A percentile compares a stretch with the other conserved stretches of the same genome.
These are phyloP conservation scores for Lentinula sp. DNA, from an alignment of 768 basidiomycete species.

Conservation along the genomic window DNA sequence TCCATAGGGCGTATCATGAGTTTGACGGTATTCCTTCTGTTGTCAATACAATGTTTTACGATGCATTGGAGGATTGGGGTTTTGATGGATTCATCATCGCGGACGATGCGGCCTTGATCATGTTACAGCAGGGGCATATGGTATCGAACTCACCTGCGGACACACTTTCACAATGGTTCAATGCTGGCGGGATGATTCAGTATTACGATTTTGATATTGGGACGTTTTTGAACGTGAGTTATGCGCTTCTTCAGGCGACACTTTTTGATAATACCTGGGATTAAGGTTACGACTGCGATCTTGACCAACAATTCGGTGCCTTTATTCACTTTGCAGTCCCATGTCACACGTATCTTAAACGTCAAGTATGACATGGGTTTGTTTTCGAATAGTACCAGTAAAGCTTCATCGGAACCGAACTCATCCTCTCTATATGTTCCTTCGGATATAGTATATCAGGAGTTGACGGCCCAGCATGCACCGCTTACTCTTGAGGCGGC, in stretches of 20 bases:
- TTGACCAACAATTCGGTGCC: conserved; percentile 14
- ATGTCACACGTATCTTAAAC: conserved; percentile 13
- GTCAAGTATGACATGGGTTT: conserved; percentile 19
- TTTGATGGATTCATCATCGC: conserved; percentile 13
- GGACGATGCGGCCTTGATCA: conserved; percentile 13
- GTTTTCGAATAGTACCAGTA: neutral
- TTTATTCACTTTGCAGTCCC: conserved; percentile 13
- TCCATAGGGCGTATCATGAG: conserved; percentile 17
- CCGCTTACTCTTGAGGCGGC: conserved; percentile 20
- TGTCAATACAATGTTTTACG: conserved; percentile 18
- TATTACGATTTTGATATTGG: conserved; percentile 17
- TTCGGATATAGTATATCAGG: conserved; percentile 10
- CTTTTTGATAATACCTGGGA: neutral
- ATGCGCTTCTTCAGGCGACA: neutral
- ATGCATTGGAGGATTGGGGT: conserved; percentile 18
- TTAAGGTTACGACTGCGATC: conserved; percentile 12
- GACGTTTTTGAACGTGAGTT: conserved; percentile 15
- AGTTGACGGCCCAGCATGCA: conserved; percentile 11
- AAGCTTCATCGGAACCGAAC: neutral
- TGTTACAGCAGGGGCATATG: conserved; percentile 11
- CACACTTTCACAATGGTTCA: conserved; percentile 19
- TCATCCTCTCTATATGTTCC: conserved; percentile 14
- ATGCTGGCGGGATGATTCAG: conserved; percentile 19
- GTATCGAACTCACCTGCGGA: conserved; percentile 17
- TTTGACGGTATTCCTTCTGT: conserved; percentile 18